Conservation (phyloP, 495 filamentous ascomycete genomes). For the Mytilinidion resinicola region DNA sequence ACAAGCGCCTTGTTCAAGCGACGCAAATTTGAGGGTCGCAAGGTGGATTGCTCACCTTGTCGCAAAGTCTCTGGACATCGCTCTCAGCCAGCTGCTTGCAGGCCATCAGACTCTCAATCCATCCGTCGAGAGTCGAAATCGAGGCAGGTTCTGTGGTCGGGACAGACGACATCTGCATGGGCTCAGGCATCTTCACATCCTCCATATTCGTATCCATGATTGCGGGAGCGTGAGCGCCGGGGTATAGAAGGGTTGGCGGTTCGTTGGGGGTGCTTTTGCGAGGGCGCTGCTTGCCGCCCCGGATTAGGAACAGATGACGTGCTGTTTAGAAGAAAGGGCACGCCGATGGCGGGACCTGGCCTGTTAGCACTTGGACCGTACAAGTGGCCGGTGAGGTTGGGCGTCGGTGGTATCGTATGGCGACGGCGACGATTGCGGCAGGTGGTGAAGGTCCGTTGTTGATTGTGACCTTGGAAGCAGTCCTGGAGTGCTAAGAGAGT, state of each 20-base stretch:
- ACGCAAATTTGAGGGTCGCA: no score
- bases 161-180: slow-evolving; percentile 63
- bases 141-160: slow-evolving; percentile 67
- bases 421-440: no score
- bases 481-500: no score
- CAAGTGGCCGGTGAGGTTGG: not conserved
- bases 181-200: slow-evolving; percentile 84
- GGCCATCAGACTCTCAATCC: slow-evolving; percentile 97
- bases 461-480: no score
- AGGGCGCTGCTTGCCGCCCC: slow-evolving; percentile 16
- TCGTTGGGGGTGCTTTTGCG: slow-evolving; percentile 1
- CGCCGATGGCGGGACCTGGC: not conserved
- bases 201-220: slow-evolving; percentile 97
- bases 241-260: not conserved
- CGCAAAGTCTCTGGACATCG: slow-evolving; percentile 93
- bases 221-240: slow-evolving; percentile 2
- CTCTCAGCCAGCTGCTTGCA: slow-evolving; percentile 96
- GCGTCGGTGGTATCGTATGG: no score
- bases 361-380: not conserved
- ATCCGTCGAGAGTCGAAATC: slow-evolving; percentile 90
- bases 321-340: slow-evolving; percentile 3
- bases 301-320: slow-evolving; percentile 21
- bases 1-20: no score
- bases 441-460: no score
- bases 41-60: slow-evolving; percentile 58